Conservation (phyloP, 2,329 filamentous ascomycete genomes). For the Ophiostoma triangulosporum region DNA sequence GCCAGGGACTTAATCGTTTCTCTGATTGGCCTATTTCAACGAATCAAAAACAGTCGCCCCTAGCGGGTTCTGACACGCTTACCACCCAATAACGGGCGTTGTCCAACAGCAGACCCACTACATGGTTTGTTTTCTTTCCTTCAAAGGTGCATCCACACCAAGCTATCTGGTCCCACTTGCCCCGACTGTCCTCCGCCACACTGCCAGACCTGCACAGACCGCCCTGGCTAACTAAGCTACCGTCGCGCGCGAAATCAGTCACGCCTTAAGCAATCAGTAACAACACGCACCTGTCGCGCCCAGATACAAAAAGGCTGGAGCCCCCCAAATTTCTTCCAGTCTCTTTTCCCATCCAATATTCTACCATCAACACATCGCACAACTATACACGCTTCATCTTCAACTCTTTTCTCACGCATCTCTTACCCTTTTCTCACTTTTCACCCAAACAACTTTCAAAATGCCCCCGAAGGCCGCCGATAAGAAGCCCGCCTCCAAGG, state of each 20-base stretch:
- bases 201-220: constrained; percentile 10
- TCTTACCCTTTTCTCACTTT: constrained; percentile 11
- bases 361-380: constrained; percentile 14
- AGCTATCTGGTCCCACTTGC: constrained; percentile 1
- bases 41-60: neutral
- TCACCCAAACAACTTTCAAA: constrained; percentile 30
- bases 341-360: constrained; percentile 26
- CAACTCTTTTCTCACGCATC: constrained; percentile 10
- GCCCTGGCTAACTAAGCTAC: constrained; percentile 1
- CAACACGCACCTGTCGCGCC: constrained; percentile 33
- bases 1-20: neutral
- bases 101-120: neutral
- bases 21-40: neutral
- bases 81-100: neutral
- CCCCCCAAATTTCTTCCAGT: constrained; percentile 33
- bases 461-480: constrained; percentile 97
- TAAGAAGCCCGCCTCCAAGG: constrained; percentile 99
- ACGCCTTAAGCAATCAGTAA: constrained; percentile 38
- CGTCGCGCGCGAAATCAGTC: constrained; percentile 15
- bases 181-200: neutral
- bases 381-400: constrained; percentile 9
- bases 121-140: constrained; percentile 4
- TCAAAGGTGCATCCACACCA: neutral
- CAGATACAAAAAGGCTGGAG: constrained; percentile 47
- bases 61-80: neutral